phyloP scores from a whole-genome alignment of 768 basidiomycete genomes.

The Mycena albidolilacea region DNA sequence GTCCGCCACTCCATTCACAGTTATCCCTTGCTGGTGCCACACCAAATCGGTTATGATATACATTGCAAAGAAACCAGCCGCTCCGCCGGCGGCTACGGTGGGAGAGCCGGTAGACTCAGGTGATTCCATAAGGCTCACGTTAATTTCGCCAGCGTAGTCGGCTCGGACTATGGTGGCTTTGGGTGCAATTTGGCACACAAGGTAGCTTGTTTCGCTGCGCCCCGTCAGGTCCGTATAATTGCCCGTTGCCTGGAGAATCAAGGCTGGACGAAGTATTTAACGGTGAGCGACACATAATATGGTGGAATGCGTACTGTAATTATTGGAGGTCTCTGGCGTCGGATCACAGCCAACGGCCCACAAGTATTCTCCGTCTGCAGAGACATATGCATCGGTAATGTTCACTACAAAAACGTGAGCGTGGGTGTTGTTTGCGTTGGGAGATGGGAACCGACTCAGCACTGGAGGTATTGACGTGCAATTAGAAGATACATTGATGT shows the following conservation, averaged over 20 bases:
- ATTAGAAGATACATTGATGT: background rate
- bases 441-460: background rate
- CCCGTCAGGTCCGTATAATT: conserved; percentile 25
- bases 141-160: conserved; percentile 7
- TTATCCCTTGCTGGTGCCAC: conserved; percentile 22
- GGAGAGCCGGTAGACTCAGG: background rate
- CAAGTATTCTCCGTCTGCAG: background rate
- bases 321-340: conserved; percentile 4
- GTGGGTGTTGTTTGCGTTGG: background rate
- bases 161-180: background rate
- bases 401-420: conserved; percentile 16
- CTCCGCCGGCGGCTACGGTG: background rate
- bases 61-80: conserved; percentile 25
- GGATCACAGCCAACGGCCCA: conserved; percentile 30
- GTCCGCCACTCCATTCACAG: conserved; percentile 20
- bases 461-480: background rate
- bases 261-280: background rate
- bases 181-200: conserved; percentile 29
- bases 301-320: conserved; percentile 18
- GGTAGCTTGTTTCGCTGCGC: conserved; percentile 16
- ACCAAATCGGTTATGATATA: conserved; percentile 27
- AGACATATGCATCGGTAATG: conserved; percentile 21
- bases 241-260: conserved; percentile 20
- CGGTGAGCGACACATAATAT: background rate
- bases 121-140: background rate